Conservation (phyloP, 805 yeast species). For the Suhomyces canberraensis region DNA sequence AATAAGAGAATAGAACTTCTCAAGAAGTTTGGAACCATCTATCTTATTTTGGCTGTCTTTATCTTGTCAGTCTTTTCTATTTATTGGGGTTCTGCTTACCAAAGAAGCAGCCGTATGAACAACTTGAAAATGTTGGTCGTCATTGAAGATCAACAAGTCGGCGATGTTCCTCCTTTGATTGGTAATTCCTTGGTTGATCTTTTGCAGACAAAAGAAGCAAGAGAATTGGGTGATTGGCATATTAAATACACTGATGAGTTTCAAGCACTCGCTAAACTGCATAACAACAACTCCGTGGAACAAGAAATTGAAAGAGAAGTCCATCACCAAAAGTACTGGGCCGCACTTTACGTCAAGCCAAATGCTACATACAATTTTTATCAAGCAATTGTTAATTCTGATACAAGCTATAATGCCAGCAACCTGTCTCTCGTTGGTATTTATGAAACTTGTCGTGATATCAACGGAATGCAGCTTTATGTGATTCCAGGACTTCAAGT, state of each 20-base stretch:
- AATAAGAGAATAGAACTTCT: slow-evolving; percentile 17
- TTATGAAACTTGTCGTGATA: slow-evolving; percentile 67
- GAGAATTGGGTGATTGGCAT: slow-evolving; percentile 23
- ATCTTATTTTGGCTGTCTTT: slow-evolving; percentile 21
- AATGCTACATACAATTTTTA: slow-evolving; percentile 28
- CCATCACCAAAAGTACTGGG: slow-evolving; percentile 31
- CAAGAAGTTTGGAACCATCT: slow-evolving; percentile 18
- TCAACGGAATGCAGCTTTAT: slow-evolving; percentile 42
- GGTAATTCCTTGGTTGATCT: slow-evolving; percentile 20
- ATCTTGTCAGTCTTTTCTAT: slow-evolving; percentile 33
- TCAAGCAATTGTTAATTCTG: slow-evolving; percentile 38
- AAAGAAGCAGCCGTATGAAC: slow-evolving; percentile 23
- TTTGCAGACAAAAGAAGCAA: slow-evolving; percentile 16
- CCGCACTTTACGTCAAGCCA: slow-evolving; percentile 22
- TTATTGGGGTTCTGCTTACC: slow-evolving; percentile 41
- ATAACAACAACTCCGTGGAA: slow-evolving; percentile 15
- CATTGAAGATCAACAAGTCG: slow-evolving; percentile 22
- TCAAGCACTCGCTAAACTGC: slow-evolving; percentile 22
- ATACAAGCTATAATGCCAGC: slow-evolving; percentile 26
- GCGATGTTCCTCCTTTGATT: slow-evolving; percentile 25
- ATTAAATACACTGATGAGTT: slow-evolving; percentile 25
- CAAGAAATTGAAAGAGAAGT: slow-evolving; percentile 19
- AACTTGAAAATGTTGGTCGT: slow-evolving; percentile 39
- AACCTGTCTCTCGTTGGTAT: slow-evolving; percentile 33
- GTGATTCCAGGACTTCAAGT: slow-evolving; percentile 37